Conservation (phyloP, 2,329 filamentous ascomycete species). For the Aciculosporium take region DNA sequence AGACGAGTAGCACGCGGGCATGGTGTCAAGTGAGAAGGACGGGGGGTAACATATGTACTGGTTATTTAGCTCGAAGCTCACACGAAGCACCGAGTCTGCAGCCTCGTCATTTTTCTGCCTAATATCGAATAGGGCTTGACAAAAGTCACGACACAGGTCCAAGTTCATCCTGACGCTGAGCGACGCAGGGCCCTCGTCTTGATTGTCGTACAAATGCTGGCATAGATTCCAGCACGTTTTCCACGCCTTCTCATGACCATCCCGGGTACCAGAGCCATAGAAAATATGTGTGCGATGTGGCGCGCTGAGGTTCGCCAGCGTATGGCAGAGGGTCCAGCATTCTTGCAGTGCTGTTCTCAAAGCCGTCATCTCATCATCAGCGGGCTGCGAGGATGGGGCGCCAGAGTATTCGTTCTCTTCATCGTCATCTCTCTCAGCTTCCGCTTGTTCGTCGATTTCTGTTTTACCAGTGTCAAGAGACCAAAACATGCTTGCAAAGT, state of each 20-base stretch:
- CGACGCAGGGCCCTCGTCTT: conserved; percentile 53
- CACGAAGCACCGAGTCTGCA: conserved; percentile 73
- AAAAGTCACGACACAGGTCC: conserved; percentile 83
- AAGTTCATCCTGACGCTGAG: conserved; percentile 60
- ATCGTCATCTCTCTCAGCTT: conserved; percentile 36
- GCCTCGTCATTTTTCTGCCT: conserved; percentile 63
- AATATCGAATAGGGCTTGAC: conserved; percentile 79
- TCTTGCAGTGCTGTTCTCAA: conserved; percentile 68
- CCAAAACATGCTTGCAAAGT: neutral
- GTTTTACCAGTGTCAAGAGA: neutral
- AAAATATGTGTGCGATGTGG: conserved; percentile 71
- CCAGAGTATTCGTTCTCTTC: conserved; percentile 32
- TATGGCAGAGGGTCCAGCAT: conserved; percentile 92
- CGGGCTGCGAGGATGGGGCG: conserved; percentile 24
- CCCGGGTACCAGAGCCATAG: conserved; percentile 56
- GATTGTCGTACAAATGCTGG: conserved; percentile 72
- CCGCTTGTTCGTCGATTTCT: conserved; percentile 44
- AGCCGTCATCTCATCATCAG: conserved; percentile 49
- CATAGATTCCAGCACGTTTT: conserved; percentile 89
- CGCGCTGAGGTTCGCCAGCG: conserved; percentile 69
- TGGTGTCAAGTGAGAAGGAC: neutral
- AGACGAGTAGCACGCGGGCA: neutral
- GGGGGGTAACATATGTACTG: conserved; percentile 42
- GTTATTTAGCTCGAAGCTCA: conserved; percentile 91
- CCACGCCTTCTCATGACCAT: conserved; percentile 80